A percentile compares a stretch with the other conserved stretches of the same genome.
phyloP scores from a whole-genome alignment of 2,329 filamentous ascomycete species.

The Phyllosticta citriasiana region DNA sequence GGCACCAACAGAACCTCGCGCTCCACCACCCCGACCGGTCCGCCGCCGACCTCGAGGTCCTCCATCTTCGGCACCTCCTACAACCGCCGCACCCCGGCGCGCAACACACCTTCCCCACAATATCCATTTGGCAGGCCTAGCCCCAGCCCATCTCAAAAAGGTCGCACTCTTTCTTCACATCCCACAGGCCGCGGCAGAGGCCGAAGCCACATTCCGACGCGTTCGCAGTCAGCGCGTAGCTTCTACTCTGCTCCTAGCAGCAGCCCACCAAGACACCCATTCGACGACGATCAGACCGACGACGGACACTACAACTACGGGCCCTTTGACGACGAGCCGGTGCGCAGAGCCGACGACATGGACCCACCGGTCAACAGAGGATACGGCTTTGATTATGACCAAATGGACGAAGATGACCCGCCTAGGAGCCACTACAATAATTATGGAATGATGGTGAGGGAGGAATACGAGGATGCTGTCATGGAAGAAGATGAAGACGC shows the following conservation, averaged over 20 bases:
- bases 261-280: conserved; percentile 24
- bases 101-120: conserved; percentile 11
- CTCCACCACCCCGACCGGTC: conserved; percentile 48
- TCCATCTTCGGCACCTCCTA: conserved; percentile 44
- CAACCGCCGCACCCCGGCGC: conserved; percentile 20
- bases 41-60: conserved; percentile 34
- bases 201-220: conserved; percentile 7
- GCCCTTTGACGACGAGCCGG: neutral
- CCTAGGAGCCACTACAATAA: neutral
- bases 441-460: conserved; percentile 11
- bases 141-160: conserved; percentile 5
- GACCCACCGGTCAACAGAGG: conserved; percentile 13
- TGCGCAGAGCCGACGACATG: conserved; percentile 13
- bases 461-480: conserved; percentile 16
- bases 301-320: conserved; percentile 16
- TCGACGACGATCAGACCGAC: conserved; percentile 9
- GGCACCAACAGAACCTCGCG: conserved; percentile 29
- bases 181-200: conserved; percentile 3
- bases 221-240: conserved; percentile 6
- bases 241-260: conserved; percentile 13
- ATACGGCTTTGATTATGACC: conserved; percentile 24
- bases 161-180: conserved; percentile 4
- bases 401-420: neutral
- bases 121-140: conserved; percentile 8
- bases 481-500: conserved; percentile 25